These are phyloP conservation scores for Jatropha multifida DNA, from an alignment of 441 rosid genomes.

Conservation along the genomic window DNA sequence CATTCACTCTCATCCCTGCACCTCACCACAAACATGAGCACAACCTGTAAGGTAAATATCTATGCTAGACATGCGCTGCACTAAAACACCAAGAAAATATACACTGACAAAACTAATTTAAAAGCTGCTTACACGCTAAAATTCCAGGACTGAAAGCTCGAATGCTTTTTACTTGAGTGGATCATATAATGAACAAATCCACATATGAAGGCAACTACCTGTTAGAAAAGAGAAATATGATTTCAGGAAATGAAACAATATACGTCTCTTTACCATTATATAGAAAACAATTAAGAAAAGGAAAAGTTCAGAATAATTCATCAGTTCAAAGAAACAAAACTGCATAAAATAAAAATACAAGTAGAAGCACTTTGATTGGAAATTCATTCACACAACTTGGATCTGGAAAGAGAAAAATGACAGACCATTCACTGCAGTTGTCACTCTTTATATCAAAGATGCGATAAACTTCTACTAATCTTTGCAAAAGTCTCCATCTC, in stretches of 20 bases:
- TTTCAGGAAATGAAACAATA: background rate
- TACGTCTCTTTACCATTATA: background rate
- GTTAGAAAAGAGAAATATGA: slow-evolving; percentile 26
- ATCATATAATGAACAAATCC: slow-evolving; percentile 69
- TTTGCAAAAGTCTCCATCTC: background rate
- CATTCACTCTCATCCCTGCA: slow-evolving; percentile 95
- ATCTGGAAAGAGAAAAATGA: background rate
- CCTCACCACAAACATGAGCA: background rate
- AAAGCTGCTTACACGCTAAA: slow-evolving; percentile 60
- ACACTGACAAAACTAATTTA: background rate
- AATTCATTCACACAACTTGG: background rate
- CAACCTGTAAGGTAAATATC: too few relatives aligned
- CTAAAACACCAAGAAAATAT: background rate
- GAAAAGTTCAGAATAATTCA: background rate
- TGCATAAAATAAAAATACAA: background rate
- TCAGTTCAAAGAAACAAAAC: background rate
- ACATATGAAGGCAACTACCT: slow-evolving; percentile 65
- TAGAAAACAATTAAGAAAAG: background rate
- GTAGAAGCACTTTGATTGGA: background rate
- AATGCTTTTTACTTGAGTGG: slow-evolving; percentile 54
- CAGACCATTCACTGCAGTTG: background rate
- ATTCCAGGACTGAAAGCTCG: slow-evolving; percentile 80
- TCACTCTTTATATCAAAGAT: background rate
- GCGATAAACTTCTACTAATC: background rate
- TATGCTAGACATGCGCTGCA: background rate